Percentiles rank a stretch among this genome's conserved stretches.
phyloP scores from a whole-genome alignment of 345 rosid species.

The Abelmoschus esculentus region DNA sequence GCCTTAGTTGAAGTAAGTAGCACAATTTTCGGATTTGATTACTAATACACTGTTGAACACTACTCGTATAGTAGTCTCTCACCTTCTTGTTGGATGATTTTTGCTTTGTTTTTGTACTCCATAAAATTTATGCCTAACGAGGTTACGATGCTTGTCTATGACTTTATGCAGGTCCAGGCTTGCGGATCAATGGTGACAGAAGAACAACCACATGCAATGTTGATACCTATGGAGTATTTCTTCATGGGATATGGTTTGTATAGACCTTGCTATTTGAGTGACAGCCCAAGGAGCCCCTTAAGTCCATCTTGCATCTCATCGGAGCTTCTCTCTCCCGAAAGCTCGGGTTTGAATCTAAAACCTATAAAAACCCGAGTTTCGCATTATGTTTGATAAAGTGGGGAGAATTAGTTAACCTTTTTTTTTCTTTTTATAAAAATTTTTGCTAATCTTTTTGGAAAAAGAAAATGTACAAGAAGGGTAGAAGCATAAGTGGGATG shows the following conservation, averaged over 20 bases:
- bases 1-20: slow-evolving; percentile 80
- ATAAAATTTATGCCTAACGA: neutral
- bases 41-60: neutral
- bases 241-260: slow-evolving; percentile 82
- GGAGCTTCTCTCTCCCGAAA: slow-evolving; percentile 94
- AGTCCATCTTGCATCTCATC: slow-evolving; percentile 88
- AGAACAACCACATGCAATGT: slow-evolving; percentile 96
- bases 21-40: neutral
- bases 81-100: neutral
- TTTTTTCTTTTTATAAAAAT: neutral
- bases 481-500: slow-evolving; percentile 7
- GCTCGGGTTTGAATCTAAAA: slow-evolving; percentile 96
- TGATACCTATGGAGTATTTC: slow-evolving; percentile 92
- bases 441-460: neutral
- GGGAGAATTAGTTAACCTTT: neutral
- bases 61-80: neutral
- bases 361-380: slow-evolving; percentile 78
- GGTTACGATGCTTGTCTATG: neutral
- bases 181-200: slow-evolving; percentile 99
- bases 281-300: slow-evolving; percentile 89
- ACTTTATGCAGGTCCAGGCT: slow-evolving; percentile 76
- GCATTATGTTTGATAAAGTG: slow-evolving; percentile 9
- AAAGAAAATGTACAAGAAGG: slow-evolving; percentile 4
- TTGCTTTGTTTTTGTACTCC: too few relatives aligned
- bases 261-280: slow-evolving; percentile 50